Base-by-base conservation (phyloP, 441 rosid species). In the Breynia disticha region DNA sequence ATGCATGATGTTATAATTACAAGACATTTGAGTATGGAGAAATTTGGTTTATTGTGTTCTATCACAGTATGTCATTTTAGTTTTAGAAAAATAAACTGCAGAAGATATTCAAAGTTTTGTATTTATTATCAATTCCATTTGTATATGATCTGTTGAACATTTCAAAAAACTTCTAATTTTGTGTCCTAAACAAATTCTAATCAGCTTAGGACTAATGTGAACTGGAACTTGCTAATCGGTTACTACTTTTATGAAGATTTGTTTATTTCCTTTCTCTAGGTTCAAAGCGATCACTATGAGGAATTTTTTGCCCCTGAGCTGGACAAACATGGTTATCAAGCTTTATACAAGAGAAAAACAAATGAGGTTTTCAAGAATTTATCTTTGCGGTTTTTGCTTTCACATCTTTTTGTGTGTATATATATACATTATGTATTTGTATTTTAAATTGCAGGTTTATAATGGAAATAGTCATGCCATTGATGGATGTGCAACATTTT, bases 401-500 rank as follows among this genome's bases (percentile, higher is more conserved):
- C n/a, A n/a, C n/a, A n/a, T n/a, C n/a, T 20, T 37, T 24, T 55
- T 28, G 16, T 41, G 16, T 21, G 7, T n/a, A 24, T 46, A 42
- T 21, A n/a, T 24, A 0, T 48, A 42, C 49, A 3, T 41, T 17
- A 9, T 43, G 57, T 11, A 43, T 52, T 51, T 59, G 19, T 63
- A 22, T 49, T 55, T 48, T 45, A 66, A 38, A 24, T 70, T 62
- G 50, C 81, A 94, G 99, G 97, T 90, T 69, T 87, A 78, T 65
- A 72, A 54, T 69, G 99, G 91, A 65, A 86, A 78, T 70, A 32
- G 71, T 43, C 71, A 64, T 60, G 72, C 75, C 17, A 79, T 87
- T 51, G 99, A 94, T 54, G 99, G 99, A 11, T 87, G 96, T 78
- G 99, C 99, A 56, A 94, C 96, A 16, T 90, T 90, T 75, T 94